Conservation (phyloP, 345 rosid species). For the Melaleuca quinquenervia region DNA sequence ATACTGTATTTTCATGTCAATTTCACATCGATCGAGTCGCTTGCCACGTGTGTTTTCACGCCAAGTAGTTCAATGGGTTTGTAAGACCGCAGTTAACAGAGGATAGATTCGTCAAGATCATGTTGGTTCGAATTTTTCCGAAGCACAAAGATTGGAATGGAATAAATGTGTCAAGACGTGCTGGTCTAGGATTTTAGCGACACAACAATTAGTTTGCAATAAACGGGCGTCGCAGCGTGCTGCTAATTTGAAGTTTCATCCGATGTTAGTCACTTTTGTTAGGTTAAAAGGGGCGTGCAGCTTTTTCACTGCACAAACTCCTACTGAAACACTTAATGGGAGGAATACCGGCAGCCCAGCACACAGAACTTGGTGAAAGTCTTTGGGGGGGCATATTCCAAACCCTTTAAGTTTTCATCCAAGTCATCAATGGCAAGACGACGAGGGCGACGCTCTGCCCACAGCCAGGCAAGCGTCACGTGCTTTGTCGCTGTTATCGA, state of each 20-base stretch:
- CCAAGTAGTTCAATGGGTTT: fast-evolving
- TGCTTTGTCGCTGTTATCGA: background rate
- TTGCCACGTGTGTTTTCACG: background rate
- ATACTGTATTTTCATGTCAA: fast-evolving
- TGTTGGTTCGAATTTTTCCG: fast-evolving
- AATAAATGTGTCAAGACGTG: background rate
- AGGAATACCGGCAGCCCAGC: background rate
- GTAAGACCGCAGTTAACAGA: background rate
- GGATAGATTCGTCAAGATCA: background rate
- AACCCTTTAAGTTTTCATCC: background rate
- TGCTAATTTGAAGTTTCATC: background rate
- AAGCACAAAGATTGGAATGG: fast-evolving
- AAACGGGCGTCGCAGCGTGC: background rate
- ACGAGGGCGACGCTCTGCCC: background rate
- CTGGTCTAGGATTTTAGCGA: background rate
- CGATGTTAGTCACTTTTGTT: background rate
- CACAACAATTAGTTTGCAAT: background rate
- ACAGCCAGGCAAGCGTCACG: background rate
- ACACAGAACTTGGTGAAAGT: background rate
- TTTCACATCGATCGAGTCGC: background rate
- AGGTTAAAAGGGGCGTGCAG: background rate
- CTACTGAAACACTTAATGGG: background rate
- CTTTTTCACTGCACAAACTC: background rate
- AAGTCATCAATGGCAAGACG: background rate
- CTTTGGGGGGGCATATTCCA: background rate